These are phyloP conservation scores for Misopates orontium DNA, from an alignment of 257 asterid species.

Conservation along the genomic window DNA sequence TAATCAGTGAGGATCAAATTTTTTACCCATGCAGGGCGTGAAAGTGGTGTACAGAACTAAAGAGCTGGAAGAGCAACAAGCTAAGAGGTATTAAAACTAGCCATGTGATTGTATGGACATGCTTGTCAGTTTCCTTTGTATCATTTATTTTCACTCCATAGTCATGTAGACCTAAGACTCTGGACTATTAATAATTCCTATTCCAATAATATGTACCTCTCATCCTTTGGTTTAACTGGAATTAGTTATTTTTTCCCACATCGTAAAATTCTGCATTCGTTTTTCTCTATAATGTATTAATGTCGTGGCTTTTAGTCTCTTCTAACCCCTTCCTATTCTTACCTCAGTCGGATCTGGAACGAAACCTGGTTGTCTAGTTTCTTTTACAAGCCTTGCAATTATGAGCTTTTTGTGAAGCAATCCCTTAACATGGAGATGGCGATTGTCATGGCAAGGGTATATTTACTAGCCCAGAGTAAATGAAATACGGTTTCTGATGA, in stretches of 20 bases:
- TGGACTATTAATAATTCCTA: no score
- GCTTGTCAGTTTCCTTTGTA: slow-evolving; percentile 13
- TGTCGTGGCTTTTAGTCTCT: slow-evolving; percentile 21
- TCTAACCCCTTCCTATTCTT: slow-evolving; percentile 29
- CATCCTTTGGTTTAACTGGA: slow-evolving; percentile 12
- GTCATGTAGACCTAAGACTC: no score
- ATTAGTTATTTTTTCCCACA: slow-evolving; percentile 12
- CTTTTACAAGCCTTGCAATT: slow-evolving; percentile 96
- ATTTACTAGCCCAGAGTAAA: slow-evolving; percentile 21
- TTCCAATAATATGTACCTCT: no score
- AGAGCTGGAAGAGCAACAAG: slow-evolving; percentile 94
- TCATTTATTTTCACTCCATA: slow-evolving; percentile 15
- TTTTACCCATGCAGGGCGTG: slow-evolving; percentile 65
- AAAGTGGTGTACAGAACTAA: slow-evolving; percentile 87
- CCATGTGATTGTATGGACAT: slow-evolving; percentile 21
- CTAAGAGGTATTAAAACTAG: slow-evolving; percentile 61
- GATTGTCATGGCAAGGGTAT: slow-evolving; percentile 93
- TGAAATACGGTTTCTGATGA: background rate
- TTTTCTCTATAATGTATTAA: no score
- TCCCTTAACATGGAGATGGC: slow-evolving; percentile 98
- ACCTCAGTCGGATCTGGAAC: slow-evolving; percentile 92
- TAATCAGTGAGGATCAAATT: slow-evolving; percentile 9
- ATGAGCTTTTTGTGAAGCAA: slow-evolving; percentile 97
- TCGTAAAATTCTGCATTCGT: slow-evolving; percentile 11
- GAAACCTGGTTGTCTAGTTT: slow-evolving; percentile 95